Base-by-base conservation (phyloP, 2,329 filamentous ascomycete genomes). In the Alternaria rosae region DNA sequence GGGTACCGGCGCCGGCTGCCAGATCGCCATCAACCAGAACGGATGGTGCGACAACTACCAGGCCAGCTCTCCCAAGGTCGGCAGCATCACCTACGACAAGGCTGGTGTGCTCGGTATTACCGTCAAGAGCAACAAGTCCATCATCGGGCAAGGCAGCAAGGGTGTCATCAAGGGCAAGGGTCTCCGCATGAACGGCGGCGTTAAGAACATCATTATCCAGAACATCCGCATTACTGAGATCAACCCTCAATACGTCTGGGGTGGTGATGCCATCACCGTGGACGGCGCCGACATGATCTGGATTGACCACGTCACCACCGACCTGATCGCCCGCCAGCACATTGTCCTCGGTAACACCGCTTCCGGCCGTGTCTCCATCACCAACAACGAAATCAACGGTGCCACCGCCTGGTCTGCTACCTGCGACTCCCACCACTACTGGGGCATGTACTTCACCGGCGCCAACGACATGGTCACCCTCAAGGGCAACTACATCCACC, bases 401-500 rank as follows among this genome's bases (percentile, higher is more conserved):
- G 72, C 74, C 23, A 83, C 83, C 32, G 74, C 78, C 17, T 89
- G 82, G 79, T 88, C 86, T 11, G 83, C 87, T 5, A 85, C 83
- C 48, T 89, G 87, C 76, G 81, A 89, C 70, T 82, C 80, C 42
- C 82, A 86, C 76, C 86, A 88, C 78, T 80, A 89, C 83, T 89
- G 87, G 85, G 82, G 78, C 28, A 76, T 88, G 65, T 87, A 86
- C 79, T 81, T 89, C 51, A 83, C 82, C 42, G 87, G 87, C n/a
- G 80, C 82, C 59, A 82, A 77, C 73, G 87, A 89, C 71, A 70
- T 84, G 62, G 80, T 88, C 70, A 89, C 87, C 64, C 71, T 89
- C 73, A 85, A 87, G 80, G 81, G 82, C 67, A 89, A 89, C 82
- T 88, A 88, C 79, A 80, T 89, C 71, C 85, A 88, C 82, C 81